Conservation (phyloP, 2,329 filamentous ascomycete species). For the Geosmithia flava region DNA sequence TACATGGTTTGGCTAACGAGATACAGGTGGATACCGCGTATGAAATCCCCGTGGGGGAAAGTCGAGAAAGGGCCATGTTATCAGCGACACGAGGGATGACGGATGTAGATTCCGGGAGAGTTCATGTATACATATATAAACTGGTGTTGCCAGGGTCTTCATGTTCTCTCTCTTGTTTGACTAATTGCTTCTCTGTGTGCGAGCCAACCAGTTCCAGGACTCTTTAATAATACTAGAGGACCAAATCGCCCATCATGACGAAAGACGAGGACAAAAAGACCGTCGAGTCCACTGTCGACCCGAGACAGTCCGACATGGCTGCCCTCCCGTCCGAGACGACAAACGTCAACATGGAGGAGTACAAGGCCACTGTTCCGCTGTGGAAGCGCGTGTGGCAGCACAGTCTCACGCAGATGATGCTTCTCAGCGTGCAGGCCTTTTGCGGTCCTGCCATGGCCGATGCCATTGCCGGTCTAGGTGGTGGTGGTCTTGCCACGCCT, state of each 20-base stretch:
- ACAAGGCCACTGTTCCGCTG: constrained; percentile 14
- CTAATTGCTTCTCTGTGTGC: no score
- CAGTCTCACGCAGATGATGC: constrained; percentile 34
- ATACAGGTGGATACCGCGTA: neutral
- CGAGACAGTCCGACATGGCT: neutral
- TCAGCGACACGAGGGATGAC: neutral
- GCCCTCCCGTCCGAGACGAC: neutral
- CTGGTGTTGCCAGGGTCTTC: no score
- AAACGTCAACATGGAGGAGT: constrained; percentile 21
- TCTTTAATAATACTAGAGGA: no score
- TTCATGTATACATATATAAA: no score
- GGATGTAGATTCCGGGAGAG: no score
- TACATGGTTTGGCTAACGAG: neutral
- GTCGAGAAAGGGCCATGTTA: neutral
- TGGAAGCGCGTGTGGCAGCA: constrained; percentile 33
- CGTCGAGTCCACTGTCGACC: neutral
- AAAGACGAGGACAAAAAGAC: neutral
- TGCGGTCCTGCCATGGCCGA: constrained; percentile 26
- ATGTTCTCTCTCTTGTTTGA: no score
- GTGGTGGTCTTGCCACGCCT: constrained; percentile 29
- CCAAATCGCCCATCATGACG: no score
- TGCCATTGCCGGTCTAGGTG: constrained; percentile 24
- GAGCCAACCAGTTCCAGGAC: no score
- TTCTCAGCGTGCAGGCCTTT: constrained; percentile 31
- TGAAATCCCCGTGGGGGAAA: neutral